Evolutionary conservation across 2,329 filamentous ascomycete species (phyloP).

Genomic region (Dactylellina cionopaga): DNA sequence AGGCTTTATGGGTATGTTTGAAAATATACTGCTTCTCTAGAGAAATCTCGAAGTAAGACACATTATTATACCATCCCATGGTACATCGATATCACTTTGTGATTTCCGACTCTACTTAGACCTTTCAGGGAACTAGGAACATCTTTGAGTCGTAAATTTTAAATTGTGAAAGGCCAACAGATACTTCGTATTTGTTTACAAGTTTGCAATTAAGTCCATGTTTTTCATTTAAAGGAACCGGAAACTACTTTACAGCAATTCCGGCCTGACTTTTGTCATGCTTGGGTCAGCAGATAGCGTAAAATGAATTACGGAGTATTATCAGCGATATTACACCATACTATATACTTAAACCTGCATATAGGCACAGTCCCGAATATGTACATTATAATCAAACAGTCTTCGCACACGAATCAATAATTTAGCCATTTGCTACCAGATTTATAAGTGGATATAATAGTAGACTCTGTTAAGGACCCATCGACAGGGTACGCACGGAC

Average conservation of each 20-base stretch:
- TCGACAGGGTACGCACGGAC: slow-evolving; percentile 51
- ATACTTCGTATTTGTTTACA: no score
- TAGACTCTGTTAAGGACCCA: slow-evolving; percentile 21
- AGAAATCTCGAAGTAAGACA: no score
- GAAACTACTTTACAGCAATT: background rate
- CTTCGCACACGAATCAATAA: slow-evolving; percentile 26
- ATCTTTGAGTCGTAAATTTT: no score
- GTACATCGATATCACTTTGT: no score
- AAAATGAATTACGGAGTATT: slow-evolving; percentile 10
- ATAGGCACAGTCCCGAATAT: slow-evolving; percentile 14
- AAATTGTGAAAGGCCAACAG: no score
- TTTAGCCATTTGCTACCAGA: slow-evolving; percentile 48
- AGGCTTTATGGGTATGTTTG: no score
- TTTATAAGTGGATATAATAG: slow-evolving; percentile 26
- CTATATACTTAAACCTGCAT: slow-evolving; percentile 22
- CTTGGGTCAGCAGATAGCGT: slow-evolving; percentile 25
- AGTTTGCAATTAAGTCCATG: no score
- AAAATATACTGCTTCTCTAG: no score
- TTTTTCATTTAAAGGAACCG: no score
- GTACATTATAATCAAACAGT: background rate
- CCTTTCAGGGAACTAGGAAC: no score
- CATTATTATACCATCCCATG: no score
- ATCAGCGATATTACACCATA: slow-evolving; percentile 7
- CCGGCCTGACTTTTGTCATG: slow-evolving; percentile 37
- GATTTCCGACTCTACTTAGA: no score